Base-by-base conservation (phyloP, 2,329 filamentous ascomycete species). In the Aspergillus caelatus region DNA sequence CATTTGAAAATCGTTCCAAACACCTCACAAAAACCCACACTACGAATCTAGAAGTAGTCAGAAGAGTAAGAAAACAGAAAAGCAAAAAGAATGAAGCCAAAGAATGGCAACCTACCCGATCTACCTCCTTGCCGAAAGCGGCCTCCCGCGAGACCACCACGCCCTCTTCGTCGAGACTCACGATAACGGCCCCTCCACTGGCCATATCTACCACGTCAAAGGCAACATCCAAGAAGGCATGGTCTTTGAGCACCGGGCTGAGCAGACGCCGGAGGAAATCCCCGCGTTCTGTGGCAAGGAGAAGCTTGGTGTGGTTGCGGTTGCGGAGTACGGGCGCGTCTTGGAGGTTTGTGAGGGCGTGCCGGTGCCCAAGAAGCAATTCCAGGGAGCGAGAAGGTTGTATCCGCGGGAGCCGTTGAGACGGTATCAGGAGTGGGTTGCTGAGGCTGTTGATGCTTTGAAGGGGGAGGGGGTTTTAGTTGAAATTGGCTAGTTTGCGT, bases 211-310 rank as follows among this genome's bases (percentile, higher is more conserved):
- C 60, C 70, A 77, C 36, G 73, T 77, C 26, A 71, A 67, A 3
- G 74, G 74, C 36, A 71, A 73, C 60, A 75, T 77, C 54, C 71
- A 76, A 50, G 65, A 65, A 55, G 72, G 74, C 21, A 76, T 76
- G 71, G 48, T 19, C 11, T 73, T 71, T 56, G 67, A 74, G 23
- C 48, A 68, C 36, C 71, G 67, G 48, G 34, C 58, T 1, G 43
- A 30, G 28, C 57, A 66, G 21, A 41, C 62, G 1, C 72, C 70
- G 1, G 69, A 71, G 57, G 50, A 70, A 1, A 21, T 36, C 2
- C 32, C 32, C 2, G 52, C 32, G 30, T 54, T 54, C 30, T 54
- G 50, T 55, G 52, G 32, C 9, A 55, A 39, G 52, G 52, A 55
- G 52, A 55, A 39, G 34, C 32, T 55, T n/a, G 52, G 52, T 8